A percentile compares a stretch with the other conserved stretches of the same genome.
Evolutionary conservation across 305 asterid genomes (phyloP).

Genomic region (Andrographis paniculata): DNA sequence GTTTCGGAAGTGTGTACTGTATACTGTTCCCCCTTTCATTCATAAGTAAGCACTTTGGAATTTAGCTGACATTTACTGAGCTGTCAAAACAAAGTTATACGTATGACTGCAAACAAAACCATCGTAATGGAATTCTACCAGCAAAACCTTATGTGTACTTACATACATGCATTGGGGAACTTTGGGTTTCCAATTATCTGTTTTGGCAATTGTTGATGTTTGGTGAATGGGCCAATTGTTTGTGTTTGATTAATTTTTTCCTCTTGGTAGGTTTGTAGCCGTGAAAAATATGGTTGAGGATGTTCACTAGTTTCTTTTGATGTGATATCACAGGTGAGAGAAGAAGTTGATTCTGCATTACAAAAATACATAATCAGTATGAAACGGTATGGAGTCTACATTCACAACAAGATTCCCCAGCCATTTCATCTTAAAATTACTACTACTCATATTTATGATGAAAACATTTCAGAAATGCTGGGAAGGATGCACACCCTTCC

Average conservation of each 20-base stretch:
- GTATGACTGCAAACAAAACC: neutral
- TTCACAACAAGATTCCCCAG: too few species aligned
- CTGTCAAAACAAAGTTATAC: too few species aligned
- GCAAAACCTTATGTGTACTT: neutral
- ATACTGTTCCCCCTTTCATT: neutral
- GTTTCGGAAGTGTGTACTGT: neutral
- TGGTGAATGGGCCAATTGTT: neutral
- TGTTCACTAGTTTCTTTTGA: conserved; percentile 12
- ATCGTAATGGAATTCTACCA: neutral
- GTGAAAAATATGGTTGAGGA: neutral
- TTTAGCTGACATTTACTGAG: too few species aligned
- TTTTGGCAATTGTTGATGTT: neutral
- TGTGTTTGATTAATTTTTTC: conserved; percentile 11
- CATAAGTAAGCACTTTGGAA: neutral
- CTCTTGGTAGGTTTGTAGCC: neutral
- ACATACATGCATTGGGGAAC: neutral
- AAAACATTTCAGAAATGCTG: conserved; percentile 52
- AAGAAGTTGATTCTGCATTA: conserved; percentile 79
- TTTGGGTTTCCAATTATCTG: neutral
- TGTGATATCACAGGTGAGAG: conserved; percentile 52
- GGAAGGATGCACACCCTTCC: conserved; percentile 45
- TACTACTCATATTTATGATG: too few species aligned
- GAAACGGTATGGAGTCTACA: conserved; percentile 66
- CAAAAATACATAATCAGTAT: conserved; percentile 44
- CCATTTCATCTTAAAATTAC: too few species aligned